Base-by-base conservation (phyloP, 2,329 filamentous ascomycete species). In the Diaporthe helianthi region DNA sequence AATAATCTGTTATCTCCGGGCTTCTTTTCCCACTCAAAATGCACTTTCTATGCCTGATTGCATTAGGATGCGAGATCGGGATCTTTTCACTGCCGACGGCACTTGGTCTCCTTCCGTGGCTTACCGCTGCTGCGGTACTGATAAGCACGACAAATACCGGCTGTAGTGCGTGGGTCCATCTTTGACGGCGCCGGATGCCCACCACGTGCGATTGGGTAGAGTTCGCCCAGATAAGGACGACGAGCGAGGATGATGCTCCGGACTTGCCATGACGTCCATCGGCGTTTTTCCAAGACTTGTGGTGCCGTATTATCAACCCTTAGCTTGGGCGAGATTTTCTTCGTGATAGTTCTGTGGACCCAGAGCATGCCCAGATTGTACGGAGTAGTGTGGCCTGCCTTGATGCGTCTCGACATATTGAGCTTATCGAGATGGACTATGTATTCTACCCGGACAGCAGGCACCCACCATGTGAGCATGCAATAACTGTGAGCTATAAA, bases 61-160 rank as follows among this genome's bases (percentile, higher is more conserved):
- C 38, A 60, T 31, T 19, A 24, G 38, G 41, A 60, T 44, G 55
- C 55, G 55, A 60, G 55, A 60, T 60, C 55, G 55, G 55, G 55
- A 41, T 31, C 24, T 12, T 31, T 19, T 31, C 12, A 60, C 10
- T 60, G 55, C 55, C 55, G 55, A 60, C 55, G 55, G 55, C 55
- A 60, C 38, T 46, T 46, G 38, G 26, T 13, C 38, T 17, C 29
- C 38, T 31, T 17, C 3, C 6, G 17, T 29, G 9, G 38, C 24
- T 17, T n/a, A 46, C n/a, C n/a, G n/a, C n/a, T n/a, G n/a, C n/a
- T n/a, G n/a, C n/a, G n/a, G n/a, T n/a, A n/a, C 55, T 46, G 55
- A 60, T 60, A 60, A 60, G 55, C 38, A 60, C n/a, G 55, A 17
- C 24, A 60, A 33, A 46, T 46, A 60, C 55, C 55, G 38, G 29